A percentile compares a stretch with the other conserved stretches of the same genome.
Conservation (phyloP, 2,329 filamentous ascomycete genomes). For the Alternaria infectoria region DNA sequence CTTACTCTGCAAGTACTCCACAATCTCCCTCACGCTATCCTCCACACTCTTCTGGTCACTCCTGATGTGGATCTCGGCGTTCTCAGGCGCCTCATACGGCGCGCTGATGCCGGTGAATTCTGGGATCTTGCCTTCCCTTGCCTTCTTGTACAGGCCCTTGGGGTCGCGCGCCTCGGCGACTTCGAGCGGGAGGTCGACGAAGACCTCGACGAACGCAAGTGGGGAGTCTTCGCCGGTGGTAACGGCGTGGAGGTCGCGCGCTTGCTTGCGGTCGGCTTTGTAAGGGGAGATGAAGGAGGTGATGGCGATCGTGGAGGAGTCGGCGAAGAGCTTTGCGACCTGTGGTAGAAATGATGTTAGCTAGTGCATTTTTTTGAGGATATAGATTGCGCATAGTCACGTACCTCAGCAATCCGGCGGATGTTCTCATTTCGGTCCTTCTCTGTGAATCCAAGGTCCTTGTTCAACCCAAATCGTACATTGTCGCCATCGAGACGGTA, state of each 20-base stretch:
- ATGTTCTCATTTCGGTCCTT: constrained; percentile 98
- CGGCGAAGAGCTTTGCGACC: constrained; percentile 96
- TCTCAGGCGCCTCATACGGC: constrained; percentile 88
- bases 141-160: constrained; percentile 98
- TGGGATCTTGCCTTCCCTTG: constrained; percentile 89
- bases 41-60: constrained; percentile 84
- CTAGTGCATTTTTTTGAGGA: too few relatives aligned
- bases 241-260: constrained; percentile 77
- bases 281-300: constrained; percentile 98
- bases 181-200: constrained; percentile 87
- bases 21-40: constrained; percentile 86
- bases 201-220: constrained; percentile 92
- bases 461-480: constrained; percentile 96
- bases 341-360: constrained; percentile 32
- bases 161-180: constrained; percentile 95
- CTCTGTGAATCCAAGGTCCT: constrained; percentile 93
- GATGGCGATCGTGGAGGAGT: constrained; percentile 83
- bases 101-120: constrained; percentile 96
- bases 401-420: constrained; percentile 83
- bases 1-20: constrained; percentile 76
- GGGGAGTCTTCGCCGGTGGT: constrained; percentile 62
- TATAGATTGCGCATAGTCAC: background rate
- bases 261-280: constrained; percentile 81
- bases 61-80: constrained; percentile 85
- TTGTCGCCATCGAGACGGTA: constrained; percentile 99